Evolutionary conservation across 495 filamentous ascomycete species (phyloP).

Genomic region (Extremus antarcticus): DNA sequence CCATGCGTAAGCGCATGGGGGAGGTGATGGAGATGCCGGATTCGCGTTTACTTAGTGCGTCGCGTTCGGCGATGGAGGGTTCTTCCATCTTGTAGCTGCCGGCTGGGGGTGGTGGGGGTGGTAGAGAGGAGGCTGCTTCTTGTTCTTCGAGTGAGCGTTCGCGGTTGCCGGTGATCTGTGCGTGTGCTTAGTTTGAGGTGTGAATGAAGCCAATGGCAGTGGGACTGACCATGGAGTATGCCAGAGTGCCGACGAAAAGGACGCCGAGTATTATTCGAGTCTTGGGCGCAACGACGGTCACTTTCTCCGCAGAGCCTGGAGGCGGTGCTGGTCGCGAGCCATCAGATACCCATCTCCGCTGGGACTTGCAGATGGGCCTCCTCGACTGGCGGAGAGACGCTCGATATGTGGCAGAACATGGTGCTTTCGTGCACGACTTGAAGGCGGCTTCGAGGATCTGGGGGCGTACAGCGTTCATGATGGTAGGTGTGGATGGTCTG

Average conservation of each 20-base stretch:
- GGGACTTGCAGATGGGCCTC: background rate
- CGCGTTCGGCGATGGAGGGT: constrained; percentile 64
- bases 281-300: constrained; percentile 22
- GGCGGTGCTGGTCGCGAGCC: constrained; percentile 10
- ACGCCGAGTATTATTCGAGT: constrained; percentile 48
- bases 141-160: background rate
- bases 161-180: background rate
- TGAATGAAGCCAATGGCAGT: background rate
- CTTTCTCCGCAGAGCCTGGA: constrained; percentile 6
- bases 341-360: constrained; percentile 19
- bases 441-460: background rate
- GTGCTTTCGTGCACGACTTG: background rate
- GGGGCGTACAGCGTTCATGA: constrained; percentile 1
- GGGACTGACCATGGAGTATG: constrained; percentile 55
- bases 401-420: background rate
- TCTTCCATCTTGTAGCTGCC: constrained; percentile 31
- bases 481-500: background rate
- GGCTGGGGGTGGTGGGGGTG: background rate
- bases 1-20: constrained; percentile 97
- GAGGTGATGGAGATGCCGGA: constrained; percentile 56
- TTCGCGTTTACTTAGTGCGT: constrained; percentile 54
- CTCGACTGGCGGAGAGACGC: constrained; percentile 4
- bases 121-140: background rate
- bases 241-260: constrained; percentile 49
- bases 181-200: background rate